These are phyloP conservation scores for Tetraselmis striata DNA, from an alignment of 139 green algal species.

Conservation along the genomic window DNA sequence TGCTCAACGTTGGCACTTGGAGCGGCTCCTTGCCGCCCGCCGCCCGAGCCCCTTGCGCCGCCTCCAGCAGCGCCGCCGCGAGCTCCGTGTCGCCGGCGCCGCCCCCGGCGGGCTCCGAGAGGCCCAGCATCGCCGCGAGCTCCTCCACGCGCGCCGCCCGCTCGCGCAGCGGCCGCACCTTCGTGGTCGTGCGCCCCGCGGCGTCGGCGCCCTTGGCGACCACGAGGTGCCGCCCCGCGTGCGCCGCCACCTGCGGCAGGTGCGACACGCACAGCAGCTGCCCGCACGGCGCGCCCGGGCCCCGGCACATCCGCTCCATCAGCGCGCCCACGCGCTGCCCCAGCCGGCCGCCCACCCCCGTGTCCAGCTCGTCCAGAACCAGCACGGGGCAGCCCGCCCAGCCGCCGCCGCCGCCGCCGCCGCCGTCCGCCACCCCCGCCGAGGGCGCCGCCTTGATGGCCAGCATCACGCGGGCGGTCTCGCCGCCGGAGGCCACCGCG, in stretches of 20 bases:
- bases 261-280: conserved; percentile 80
- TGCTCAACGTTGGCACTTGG: too few relatives aligned
- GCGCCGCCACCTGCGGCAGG: conserved; percentile 74
- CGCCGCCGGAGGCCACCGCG: conserved; percentile 64
- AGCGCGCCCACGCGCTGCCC: conserved; percentile 53
- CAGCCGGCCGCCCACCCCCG: conserved; percentile 58
- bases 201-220: conserved; percentile 41
- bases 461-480: conserved; percentile 72
- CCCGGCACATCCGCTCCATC: conserved; percentile 47
- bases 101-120: too few relatives aligned
- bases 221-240: conserved; percentile 57
- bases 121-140: conserved; percentile 66
- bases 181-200: conserved; percentile 34
- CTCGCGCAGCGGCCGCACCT: conserved; percentile 29
- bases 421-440: conserved; percentile 5
- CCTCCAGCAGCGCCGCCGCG: not conserved
- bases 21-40: too few relatives aligned
- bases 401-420: too few relatives aligned
- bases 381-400: conserved; percentile 37
- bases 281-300: not conserved
- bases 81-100: not conserved
- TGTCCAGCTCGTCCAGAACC: conserved; percentile 78
- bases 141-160: conserved; percentile 39
- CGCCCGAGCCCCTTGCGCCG: too few relatives aligned
- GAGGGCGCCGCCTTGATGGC: conserved; percentile 72